Conservation (phyloP, 108 stramenopile species). For the Cyclotella sp. region DNA sequence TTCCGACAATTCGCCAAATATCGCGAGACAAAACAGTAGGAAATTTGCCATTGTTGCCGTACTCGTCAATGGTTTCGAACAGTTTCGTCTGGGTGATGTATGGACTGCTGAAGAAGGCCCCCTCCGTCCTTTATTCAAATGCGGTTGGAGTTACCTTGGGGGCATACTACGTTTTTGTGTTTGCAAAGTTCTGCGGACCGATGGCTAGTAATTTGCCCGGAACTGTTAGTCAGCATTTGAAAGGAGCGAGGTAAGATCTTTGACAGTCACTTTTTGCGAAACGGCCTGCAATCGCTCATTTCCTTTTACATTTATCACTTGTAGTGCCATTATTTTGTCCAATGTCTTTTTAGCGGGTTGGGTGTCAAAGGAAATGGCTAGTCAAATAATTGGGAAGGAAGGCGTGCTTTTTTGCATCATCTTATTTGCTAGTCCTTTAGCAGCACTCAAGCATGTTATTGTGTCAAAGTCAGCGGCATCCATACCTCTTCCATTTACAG, state of each 20-base stretch:
- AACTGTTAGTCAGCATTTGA: conserved; percentile 36
- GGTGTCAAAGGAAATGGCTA: conserved; percentile 14
- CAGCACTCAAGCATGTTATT: conserved; percentile 70
- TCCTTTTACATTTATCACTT: too few relatives aligned
- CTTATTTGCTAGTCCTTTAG: conserved; percentile 76
- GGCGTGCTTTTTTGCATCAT: conserved; percentile 60
- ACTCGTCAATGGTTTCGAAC: conserved; percentile 48
- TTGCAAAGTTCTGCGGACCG: conserved; percentile 22
- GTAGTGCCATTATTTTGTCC: conserved; percentile 16
- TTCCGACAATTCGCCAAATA: conserved; percentile 73
- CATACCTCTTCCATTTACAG: conserved; percentile 85
- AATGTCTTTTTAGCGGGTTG: conserved; percentile 25
- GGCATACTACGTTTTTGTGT: conserved; percentile 30
- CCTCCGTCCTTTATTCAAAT: conserved; percentile 31
- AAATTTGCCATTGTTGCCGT: conserved; percentile 71
- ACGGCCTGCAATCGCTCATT: too few relatives aligned
- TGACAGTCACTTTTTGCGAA: too few relatives aligned
- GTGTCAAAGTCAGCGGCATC: conserved; percentile 71
- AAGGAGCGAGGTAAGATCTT: conserved; percentile 1
- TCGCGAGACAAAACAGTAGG: conserved; percentile 59
- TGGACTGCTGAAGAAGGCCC: conserved; percentile 29
- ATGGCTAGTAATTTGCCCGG: conserved; percentile 29
- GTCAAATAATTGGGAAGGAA: conserved; percentile 46
- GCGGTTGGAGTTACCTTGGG: conserved; percentile 31
- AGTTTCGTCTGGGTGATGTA: conserved; percentile 56